These are phyloP conservation scores for Penicillium sp. DNA, from an alignment of 2,329 filamentous ascomycete species.

Conservation along the genomic window DNA sequence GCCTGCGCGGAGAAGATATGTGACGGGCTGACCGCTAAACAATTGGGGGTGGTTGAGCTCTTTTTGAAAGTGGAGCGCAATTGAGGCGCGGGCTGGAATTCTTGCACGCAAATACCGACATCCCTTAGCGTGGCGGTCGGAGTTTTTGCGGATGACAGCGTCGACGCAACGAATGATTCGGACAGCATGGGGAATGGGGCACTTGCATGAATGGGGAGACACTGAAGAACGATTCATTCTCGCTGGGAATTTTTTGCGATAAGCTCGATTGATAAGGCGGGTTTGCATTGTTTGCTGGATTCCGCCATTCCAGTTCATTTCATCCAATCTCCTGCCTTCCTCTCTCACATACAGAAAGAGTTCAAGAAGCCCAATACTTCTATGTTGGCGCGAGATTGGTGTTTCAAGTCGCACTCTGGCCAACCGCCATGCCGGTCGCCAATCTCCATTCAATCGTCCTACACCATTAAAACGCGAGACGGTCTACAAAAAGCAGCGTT, in stretches of 20 bases:
- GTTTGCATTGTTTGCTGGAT: slow-evolving; percentile 34
- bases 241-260: slow-evolving; percentile 16
- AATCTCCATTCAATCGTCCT: no score
- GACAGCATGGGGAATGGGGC: slow-evolving; percentile 41
- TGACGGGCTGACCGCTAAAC: slow-evolving; percentile 69
- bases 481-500: no score
- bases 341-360: no score
- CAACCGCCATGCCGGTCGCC: no score
- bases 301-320: no score
- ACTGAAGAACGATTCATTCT: slow-evolving; percentile 11
- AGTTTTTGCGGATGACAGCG: slow-evolving; percentile 38
- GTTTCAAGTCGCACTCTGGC: no score
- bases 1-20: slow-evolving; percentile 90
- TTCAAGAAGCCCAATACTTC: no score
- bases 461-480: no score
- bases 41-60: slow-evolving; percentile 71
- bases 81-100: slow-evolving; percentile 69
- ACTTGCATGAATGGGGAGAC: slow-evolving; percentile 15
- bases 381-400: no score
- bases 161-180: slow-evolving; percentile 45
- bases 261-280: slow-evolving; percentile 21
- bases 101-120: slow-evolving; percentile 79
- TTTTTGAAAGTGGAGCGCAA: slow-evolving; percentile 83
- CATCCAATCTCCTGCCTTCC: no score
- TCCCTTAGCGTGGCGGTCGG: slow-evolving; percentile 58